Evolutionary conservation across 2,329 filamentous ascomycete species (phyloP), one percentile per base, ranked within the genome.

Genomic region (Neofusicoccum kwambonambiense): DNA sequence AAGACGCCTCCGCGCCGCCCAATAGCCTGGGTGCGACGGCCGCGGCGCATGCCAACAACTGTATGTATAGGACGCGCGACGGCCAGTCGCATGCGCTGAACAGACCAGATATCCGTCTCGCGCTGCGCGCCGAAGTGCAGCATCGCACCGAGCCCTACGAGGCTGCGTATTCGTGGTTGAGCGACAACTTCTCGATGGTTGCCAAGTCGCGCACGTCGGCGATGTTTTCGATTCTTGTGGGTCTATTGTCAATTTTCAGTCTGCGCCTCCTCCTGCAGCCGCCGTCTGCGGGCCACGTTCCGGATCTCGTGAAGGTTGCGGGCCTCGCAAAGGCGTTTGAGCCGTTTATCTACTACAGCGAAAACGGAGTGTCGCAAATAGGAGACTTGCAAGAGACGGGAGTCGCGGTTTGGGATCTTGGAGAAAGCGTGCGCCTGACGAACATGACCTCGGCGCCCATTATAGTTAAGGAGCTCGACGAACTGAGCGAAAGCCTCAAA

Each of bases 341-440:
- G 76, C 94, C 94, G 5, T 84, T 97, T 50, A 96, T 98, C 67
- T 95, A 95, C 80, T 97, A 96, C 75, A 96, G 93, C 0, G 93
- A 97, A 73, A 90, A 93, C 74, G 93, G 93, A 8, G 89, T 93
- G 49, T 86, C 89, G 42, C 93, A 97, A 73, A 92, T 97, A 45
- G 89, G 90, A 65, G 92, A 96, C 68, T 81, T 98, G 56, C 93
- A 96, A 76, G 92, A 95, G 63, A 97, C 93, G 0, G 92, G 93
- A 49, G 89, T 96, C 37, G 94, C 94, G 0, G 93, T 98, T 31
- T 97, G 93, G 91, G 94, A 98, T 75, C 84, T 98, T 5, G 90
- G 92, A 65, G 94, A 97, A 82, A 96, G 90, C 69, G 90, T 97
- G 64, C 87, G 93, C 57, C 88, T 86, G 4, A 93, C 92, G 66